Evolutionary conservation across 2,329 filamentous ascomycete genomes (phyloP).

Genomic region (Cercospora canescens): DNA sequence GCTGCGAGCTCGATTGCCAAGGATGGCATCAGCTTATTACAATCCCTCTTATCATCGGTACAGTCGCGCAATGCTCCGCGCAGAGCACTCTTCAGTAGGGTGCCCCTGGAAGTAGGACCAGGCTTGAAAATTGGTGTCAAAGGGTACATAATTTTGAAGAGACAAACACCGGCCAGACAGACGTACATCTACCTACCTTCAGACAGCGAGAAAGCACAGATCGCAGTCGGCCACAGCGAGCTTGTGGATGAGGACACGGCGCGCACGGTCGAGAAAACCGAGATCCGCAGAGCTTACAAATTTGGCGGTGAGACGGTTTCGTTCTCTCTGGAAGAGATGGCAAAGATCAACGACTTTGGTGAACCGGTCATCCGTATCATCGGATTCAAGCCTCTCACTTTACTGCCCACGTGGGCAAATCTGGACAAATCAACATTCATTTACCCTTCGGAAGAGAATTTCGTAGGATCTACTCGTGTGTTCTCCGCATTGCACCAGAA

Average conservation of each 20-base stretch:
- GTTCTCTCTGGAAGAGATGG: conserved; percentile 83
- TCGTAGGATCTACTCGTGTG: conserved; percentile 85
- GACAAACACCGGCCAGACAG: conserved; percentile 75
- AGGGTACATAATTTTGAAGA: conserved; percentile 86
- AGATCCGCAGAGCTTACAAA: conserved; percentile 91
- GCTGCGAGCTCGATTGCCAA: conserved; percentile 61
- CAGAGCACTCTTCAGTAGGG: conserved; percentile 78
- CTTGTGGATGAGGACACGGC: conserved; percentile 77
- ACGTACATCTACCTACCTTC: conserved; percentile 76
- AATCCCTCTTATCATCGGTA: conserved; percentile 80
- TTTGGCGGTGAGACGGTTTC: conserved; percentile 89
- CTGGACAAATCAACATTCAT: conserved; percentile 87
- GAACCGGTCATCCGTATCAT: conserved; percentile 82
- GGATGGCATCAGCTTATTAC: conserved; percentile 76
- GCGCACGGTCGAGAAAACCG: conserved; percentile 72
- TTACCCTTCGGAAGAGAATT: conserved; percentile 88
- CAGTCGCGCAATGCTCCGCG: conserved; percentile 88
- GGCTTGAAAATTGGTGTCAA: conserved; percentile 85
- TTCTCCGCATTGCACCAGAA: conserved; percentile 92
- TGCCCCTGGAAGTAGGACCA: conserved; percentile 86
- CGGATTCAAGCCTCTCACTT: conserved; percentile 81
- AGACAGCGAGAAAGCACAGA: conserved; percentile 79
- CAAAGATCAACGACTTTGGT: conserved; percentile 75
- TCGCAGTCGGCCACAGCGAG: conserved; percentile 72
- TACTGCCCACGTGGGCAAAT: conserved; percentile 80